These are phyloP conservation scores for Cyberlindnera euphorbiae DNA, from an alignment of 805 yeast species.

Conservation along the genomic window DNA sequence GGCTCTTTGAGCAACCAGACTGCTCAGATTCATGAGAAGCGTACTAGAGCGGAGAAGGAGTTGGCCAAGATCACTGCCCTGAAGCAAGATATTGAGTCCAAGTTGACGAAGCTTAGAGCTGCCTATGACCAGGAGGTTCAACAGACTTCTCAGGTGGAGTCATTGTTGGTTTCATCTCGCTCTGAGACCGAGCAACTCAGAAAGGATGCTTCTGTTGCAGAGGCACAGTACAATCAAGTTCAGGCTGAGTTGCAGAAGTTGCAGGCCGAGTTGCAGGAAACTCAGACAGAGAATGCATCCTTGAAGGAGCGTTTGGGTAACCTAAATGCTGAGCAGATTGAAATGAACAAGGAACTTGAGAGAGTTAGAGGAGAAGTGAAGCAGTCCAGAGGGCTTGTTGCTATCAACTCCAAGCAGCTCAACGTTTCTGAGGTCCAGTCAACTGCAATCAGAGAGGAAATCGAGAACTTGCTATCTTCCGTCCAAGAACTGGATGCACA, in stretches of 20 bases:
- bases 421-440: slow-evolving; percentile 54
- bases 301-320: slow-evolving; percentile 65
- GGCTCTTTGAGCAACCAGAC: slow-evolving; percentile 76
- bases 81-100: slow-evolving; percentile 69
- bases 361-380: slow-evolving; percentile 48
- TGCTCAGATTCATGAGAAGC: slow-evolving; percentile 60
- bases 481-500: slow-evolving; percentile 34
- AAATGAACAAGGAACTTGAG: slow-evolving; percentile 52
- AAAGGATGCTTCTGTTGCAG: slow-evolving; percentile 69
- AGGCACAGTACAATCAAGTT: slow-evolving; percentile 70
- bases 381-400: slow-evolving; percentile 56
- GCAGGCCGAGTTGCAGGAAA: slow-evolving; percentile 54
- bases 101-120: slow-evolving; percentile 58
- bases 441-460: slow-evolving; percentile 38
- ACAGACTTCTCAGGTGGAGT: slow-evolving; percentile 70
- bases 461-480: slow-evolving; percentile 27
- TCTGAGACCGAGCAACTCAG: slow-evolving; percentile 65
- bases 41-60: slow-evolving; percentile 72
- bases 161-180: slow-evolving; percentile 50
- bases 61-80: slow-evolving; percentile 59
- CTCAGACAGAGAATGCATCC: slow-evolving; percentile 61
- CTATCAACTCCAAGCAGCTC: slow-evolving; percentile 67
- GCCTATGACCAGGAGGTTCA: slow-evolving; percentile 76
- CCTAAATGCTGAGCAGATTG: slow-evolving; percentile 61
- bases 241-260: slow-evolving; percentile 59